Conservation (phyloP, 1,284 basidiomycete genomes). For the Serendipita sp. region DNA sequence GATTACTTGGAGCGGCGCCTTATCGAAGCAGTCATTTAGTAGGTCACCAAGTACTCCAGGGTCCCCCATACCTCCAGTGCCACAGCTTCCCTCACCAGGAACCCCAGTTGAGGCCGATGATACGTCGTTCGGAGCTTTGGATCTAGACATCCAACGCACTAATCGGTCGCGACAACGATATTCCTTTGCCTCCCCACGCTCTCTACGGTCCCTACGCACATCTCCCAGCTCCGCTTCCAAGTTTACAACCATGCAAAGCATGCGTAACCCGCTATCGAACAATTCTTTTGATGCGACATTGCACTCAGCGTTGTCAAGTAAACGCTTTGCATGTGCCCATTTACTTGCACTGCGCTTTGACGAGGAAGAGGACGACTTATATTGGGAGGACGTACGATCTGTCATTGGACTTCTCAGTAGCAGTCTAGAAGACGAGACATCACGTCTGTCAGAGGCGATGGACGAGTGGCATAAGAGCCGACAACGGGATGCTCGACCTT, state of each 20-base stretch:
- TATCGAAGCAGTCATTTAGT: constrained; percentile 2
- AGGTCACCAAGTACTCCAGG: constrained; percentile 9
- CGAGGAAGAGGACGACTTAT: constrained; percentile 35
- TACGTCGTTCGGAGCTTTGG: constrained; percentile 40
- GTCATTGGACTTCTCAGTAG: constrained; percentile 53
- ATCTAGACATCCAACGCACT: constrained; percentile 42
- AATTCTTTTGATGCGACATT: constrained; percentile 44
- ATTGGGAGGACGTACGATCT: constrained; percentile 68
- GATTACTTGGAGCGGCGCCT: constrained; percentile 9
- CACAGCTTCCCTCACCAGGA: constrained; percentile 22
- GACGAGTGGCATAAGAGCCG: constrained; percentile 26
- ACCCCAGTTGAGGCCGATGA: constrained; percentile 17
- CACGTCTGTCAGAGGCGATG: constrained; percentile 44
- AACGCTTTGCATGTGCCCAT: constrained; percentile 61
- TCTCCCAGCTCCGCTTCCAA: constrained; percentile 30
- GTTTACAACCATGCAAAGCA: constrained; percentile 44
- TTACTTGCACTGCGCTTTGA: constrained; percentile 56
- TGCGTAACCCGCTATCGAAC: constrained; percentile 49
- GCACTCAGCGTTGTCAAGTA: constrained; percentile 48
- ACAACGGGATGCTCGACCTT: background rate
- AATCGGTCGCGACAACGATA: constrained; percentile 32
- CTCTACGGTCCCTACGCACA: constrained; percentile 16
- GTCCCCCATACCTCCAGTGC: constrained; percentile 28
- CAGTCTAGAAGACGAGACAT: constrained; percentile 47
- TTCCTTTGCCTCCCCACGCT: constrained; percentile 20